Evolutionary conservation across 331 rosid genomes (phyloP).

Genomic region (Telfairia occidentalis): DNA sequence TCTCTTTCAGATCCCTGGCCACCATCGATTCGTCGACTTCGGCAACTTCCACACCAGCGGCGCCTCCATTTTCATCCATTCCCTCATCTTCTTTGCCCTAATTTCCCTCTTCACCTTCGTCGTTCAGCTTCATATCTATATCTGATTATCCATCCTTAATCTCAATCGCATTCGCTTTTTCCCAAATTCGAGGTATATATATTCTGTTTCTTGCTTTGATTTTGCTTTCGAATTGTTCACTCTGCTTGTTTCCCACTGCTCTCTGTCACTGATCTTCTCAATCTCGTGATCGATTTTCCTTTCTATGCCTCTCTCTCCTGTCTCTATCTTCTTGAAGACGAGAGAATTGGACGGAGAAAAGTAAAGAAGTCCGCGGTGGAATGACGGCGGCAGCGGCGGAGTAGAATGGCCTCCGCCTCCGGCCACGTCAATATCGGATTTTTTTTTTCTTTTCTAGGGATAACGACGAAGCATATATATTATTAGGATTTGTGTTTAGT

Average conservation of each 20-base stretch:
- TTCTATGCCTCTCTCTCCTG: neutral
- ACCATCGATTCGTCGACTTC: neutral
- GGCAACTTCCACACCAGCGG: constrained; percentile 8
- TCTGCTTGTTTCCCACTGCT: neutral
- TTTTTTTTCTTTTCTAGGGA: neutral
- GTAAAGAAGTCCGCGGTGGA: neutral
- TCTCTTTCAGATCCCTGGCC: neutral
- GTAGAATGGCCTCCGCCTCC: too few relatives aligned
- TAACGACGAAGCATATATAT: neutral
- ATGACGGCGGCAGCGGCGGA: neutral
- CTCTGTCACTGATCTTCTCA: neutral
- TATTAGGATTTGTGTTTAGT: neutral
- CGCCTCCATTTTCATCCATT: constrained; percentile 8
- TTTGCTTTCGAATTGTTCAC: neutral
- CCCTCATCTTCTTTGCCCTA: constrained; percentile 3
- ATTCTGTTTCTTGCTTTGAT: neutral
- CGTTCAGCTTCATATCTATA: constrained; percentile 2
- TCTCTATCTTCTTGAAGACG: too few relatives aligned
- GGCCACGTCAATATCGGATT: neutral
- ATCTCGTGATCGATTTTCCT: neutral
- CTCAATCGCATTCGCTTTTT: neutral
- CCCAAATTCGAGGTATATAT: neutral
- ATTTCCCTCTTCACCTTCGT: constrained; percentile 7
- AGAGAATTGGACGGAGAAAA: neutral
- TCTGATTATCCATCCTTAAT: neutral